Evolutionary conservation across 441 rosid species (phyloP).

Genomic region (Theobroma grandiflorum): DNA sequence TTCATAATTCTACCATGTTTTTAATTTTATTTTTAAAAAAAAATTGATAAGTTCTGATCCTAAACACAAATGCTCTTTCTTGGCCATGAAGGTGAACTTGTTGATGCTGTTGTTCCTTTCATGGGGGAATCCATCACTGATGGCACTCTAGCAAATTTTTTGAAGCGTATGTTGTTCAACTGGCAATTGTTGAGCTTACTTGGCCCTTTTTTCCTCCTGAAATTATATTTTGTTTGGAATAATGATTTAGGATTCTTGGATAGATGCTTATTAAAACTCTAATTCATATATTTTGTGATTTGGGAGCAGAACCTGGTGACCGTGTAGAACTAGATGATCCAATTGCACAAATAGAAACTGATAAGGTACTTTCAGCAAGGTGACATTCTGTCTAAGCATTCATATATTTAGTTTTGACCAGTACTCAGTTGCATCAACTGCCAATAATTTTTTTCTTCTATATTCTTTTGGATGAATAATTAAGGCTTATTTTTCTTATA

Average conservation of each 20-base stretch:
- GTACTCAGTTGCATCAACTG: background rate
- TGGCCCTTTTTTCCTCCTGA: background rate
- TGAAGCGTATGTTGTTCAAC: constrained; percentile 50
- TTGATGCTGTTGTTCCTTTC: constrained; percentile 60
- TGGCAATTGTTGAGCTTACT: constrained; percentile 18
- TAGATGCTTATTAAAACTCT: background rate
- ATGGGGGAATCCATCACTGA: constrained; percentile 69
- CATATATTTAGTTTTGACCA: background rate
- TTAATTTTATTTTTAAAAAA: background rate
- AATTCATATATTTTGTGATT: constrained; percentile 22
- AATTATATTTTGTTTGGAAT: background rate
- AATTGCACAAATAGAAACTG: constrained; percentile 67
- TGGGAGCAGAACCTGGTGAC: constrained; percentile 60
- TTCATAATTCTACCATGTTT: constrained; percentile 4
- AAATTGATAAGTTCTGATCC: background rate
- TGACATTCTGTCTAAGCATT: constrained; percentile 1
- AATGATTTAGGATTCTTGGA: background rate
- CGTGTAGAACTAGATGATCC: constrained; percentile 58
- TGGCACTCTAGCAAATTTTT: constrained; percentile 56
- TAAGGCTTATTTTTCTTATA: background rate
- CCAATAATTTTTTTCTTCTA: background rate
- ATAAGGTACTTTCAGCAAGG: constrained; percentile 47
- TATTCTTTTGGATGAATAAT: background rate
- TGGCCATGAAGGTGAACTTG: constrained; percentile 52
- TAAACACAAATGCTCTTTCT: background rate